Conservation (phyloP, 2,329 filamentous ascomycete species). For the Aspergillus sp. region DNA sequence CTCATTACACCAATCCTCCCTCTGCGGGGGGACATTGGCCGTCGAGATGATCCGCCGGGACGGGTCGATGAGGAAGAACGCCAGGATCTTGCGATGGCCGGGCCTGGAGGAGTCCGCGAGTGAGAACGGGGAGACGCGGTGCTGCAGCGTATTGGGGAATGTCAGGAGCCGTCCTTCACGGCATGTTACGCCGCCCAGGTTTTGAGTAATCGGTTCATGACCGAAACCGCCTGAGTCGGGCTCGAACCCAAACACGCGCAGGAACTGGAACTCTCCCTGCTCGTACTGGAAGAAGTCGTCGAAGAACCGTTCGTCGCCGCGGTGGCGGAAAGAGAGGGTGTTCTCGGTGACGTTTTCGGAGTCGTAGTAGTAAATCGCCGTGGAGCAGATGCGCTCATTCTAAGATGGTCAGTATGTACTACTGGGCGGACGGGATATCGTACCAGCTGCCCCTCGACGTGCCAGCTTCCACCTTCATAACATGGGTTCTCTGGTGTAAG, state of each 20-base stretch:
- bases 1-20: not conserved
- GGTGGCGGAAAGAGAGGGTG: constrained; percentile 43
- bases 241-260: constrained; percentile 8
- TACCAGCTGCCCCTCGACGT: constrained; percentile 38
- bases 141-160: constrained; percentile 23
- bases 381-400: constrained; percentile 56
- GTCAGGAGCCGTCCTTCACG: constrained; percentile 11
- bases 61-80: constrained; percentile 18
- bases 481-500: constrained; percentile 49
- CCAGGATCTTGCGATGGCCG: constrained; percentile 18
- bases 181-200: constrained; percentile 9
- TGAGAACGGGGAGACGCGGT: constrained; percentile 13
- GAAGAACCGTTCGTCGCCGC: constrained; percentile 19
- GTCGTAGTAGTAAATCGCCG: constrained; percentile 57
- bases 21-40: constrained; percentile 17
- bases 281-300: constrained; percentile 14
- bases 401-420: constrained; percentile 3
- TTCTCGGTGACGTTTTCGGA: constrained; percentile 51
- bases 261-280: constrained; percentile 5
- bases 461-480: constrained; percentile 39
- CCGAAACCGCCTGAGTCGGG: constrained; percentile 13
- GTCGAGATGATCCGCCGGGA: constrained; percentile 15
- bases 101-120: constrained; percentile 13
- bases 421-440: constrained; percentile 1
- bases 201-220: constrained; percentile 4